Percentiles rank a stretch among this genome's conserved stretches.
These are phyloP conservation scores for Ulota crispa DNA, from an alignment of 225 moss, liverwort and hornwort genomes.

Conservation along the genomic window DNA sequence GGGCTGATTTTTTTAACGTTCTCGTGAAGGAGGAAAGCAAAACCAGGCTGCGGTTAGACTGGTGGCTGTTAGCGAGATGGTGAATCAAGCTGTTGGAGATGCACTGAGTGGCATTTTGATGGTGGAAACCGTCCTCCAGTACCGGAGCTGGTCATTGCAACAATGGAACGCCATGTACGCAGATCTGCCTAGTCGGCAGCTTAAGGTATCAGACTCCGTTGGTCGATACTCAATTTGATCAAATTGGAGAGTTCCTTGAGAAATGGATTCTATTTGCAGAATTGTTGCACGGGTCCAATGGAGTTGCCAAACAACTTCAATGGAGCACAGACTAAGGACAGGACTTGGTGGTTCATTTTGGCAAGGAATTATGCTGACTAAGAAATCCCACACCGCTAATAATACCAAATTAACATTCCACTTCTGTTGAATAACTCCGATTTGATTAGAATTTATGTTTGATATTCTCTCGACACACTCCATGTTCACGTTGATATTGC, in stretches of 20 bases:
- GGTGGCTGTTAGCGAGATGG: slow-evolving; percentile 76
- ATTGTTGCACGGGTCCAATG: no score
- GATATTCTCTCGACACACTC: neutral
- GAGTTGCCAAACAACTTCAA: no score
- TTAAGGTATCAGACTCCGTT: slow-evolving; percentile 57
- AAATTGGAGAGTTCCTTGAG: no score
- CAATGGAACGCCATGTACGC: slow-evolving; percentile 85
- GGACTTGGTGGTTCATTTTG: no score
- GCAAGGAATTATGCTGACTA: no score
- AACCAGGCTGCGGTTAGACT: slow-evolving; percentile 61
- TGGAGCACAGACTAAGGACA: no score
- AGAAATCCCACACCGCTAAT: no score
- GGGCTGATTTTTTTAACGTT: neutral
- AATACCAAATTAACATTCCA: no score
- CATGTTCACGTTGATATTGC: neutral
- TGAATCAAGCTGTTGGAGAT: slow-evolving; percentile 98
- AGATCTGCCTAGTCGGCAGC: slow-evolving; percentile 93
- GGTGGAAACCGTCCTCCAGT: slow-evolving; percentile 76
- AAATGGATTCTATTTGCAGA: no score
- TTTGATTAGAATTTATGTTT: no score
- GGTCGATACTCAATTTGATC: neutral
- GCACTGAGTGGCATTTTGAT: slow-evolving; percentile 92
- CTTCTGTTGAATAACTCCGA: no score
- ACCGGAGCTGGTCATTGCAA: slow-evolving; percentile 78
- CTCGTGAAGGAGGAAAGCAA: slow-evolving; percentile 41